These are phyloP conservation scores for Populus davidiana DNA, from an alignment of 345 rosid genomes.

Conservation along the genomic window DNA sequence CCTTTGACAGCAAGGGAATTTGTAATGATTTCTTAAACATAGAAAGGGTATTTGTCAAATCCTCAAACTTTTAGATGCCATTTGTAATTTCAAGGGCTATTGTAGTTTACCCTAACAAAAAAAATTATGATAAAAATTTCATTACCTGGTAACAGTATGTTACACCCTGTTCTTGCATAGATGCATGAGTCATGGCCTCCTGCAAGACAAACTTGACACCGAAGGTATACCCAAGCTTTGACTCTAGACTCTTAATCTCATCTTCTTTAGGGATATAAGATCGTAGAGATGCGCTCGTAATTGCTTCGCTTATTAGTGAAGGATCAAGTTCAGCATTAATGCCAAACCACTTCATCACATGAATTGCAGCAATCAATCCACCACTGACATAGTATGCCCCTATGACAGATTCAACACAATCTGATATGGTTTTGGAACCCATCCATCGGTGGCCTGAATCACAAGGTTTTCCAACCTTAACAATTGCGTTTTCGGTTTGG, in stretches of 20 bases:
- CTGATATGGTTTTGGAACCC: conserved; percentile 74
- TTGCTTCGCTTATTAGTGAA: conserved; percentile 42
- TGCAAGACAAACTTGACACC: conserved; percentile 61
- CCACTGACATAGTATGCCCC: conserved; percentile 76
- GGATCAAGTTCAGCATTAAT: conserved; percentile 51
- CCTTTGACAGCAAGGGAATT: background rate
- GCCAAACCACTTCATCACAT: conserved; percentile 78
- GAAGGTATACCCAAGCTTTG: conserved; percentile 60
- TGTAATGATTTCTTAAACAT: background rate
- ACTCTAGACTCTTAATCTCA: conserved; percentile 51
- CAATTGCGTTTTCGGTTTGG: conserved; percentile 45
- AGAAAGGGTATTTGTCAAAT: background rate
- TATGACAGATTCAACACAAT: conserved; percentile 80
- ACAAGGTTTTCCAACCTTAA: conserved; percentile 59
- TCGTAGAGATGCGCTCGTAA: conserved; percentile 41
- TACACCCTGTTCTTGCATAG: conserved; percentile 43
- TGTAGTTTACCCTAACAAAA: background rate
- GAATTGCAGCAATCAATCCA: conserved; percentile 60
- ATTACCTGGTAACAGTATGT: conserved; percentile 67
- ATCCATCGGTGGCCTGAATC: conserved; percentile 88
- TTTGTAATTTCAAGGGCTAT: background rate
- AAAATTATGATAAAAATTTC: background rate
- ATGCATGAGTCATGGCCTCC: conserved; percentile 78
- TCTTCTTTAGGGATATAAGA: conserved; percentile 43
- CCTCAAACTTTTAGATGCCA: background rate